Conservation (phyloP, 345 rosid species). For the Trapa incisa region DNA sequence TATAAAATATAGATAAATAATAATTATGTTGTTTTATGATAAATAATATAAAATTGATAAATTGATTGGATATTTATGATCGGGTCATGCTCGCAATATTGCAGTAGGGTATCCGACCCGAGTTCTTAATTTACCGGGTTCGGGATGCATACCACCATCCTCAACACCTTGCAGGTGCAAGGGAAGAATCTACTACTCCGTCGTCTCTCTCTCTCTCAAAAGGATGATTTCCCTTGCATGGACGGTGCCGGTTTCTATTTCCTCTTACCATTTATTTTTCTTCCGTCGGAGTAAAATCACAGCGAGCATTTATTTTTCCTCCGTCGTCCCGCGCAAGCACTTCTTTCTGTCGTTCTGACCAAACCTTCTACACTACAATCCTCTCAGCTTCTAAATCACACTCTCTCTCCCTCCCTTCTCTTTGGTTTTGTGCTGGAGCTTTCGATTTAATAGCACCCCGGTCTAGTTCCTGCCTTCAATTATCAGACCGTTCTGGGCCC, state of each 20-base stretch:
- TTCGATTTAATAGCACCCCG: background rate
- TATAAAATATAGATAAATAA: no score
- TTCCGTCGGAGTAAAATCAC: background rate
- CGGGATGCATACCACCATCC: no score
- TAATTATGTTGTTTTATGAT: no score
- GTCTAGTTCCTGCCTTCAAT: conserved; percentile 4
- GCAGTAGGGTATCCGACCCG: no score
- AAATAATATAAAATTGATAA: no score
- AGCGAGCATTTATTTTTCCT: background rate
- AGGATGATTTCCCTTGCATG: no score
- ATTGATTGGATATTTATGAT: no score
- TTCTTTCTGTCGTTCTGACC: background rate
- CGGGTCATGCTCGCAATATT: no score
- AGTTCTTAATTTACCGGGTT: no score
- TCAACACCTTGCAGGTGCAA: no score
- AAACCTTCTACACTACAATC: background rate
- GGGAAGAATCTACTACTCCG: background rate
- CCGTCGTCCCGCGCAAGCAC: conserved; percentile 1
- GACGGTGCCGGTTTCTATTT: background rate
- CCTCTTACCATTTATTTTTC: background rate
- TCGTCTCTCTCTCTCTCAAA: no score
- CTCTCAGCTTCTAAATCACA: background rate
- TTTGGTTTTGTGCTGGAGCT: background rate
- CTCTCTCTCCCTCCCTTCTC: conserved; percentile 1
- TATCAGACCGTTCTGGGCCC: conserved; percentile 15